Evolutionary conservation across 1,139 yeast species (phyloP), one percentile per base, ranked within the genome.

Genomic region (Eremothecium coryli): DNA sequence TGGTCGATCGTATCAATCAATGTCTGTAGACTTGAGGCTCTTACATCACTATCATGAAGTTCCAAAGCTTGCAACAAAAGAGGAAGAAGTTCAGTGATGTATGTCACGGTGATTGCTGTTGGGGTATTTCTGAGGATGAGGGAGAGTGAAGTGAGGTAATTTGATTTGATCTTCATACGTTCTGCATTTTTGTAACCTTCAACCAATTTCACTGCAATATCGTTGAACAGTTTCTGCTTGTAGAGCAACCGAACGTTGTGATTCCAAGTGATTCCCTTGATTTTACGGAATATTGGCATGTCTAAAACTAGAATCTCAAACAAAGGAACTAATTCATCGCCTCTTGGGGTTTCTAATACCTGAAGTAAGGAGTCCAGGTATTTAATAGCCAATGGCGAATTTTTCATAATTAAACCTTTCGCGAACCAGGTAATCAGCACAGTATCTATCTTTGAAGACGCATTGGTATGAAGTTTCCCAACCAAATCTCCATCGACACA

Each of bases 181-280:
- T 49, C 38, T 1, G 47, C 25, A 3, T 38, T 35, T 21, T 54
- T 49, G 48, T 65, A 71, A n/a, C 61, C 60, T 0, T 53, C 48
- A 10, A 72, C 64, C 26, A 79, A 50, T 31, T 55, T 58, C 1
- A 76, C 76, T 15, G 77, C 62, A 3, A 76, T 62, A 7, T 65
- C 61, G 38, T 73, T 73, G 56, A 84, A 84, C 15, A 82, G 65
- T 43, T 77, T 76, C 51, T 90, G 97, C 53, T 84, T 85, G 64
- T 80, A 82, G 20, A 90, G 64, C 29, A 71, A 56, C 38, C 81
- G 70, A 17, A 80, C 71, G 40, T 76, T 71, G 38, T 79, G 65
- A 41, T 74, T 73, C 49, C 49, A 49, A 43, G 68, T 56, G 12
- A 71, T 73, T 26, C 68, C 66, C 25, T 72, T 75, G 27, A 68